Evolutionary conservation across 371 early-diverging fungal genomes (phyloP), one percentile per base, ranked within the genome.

Genomic region (Mucor saturninus): DNA sequence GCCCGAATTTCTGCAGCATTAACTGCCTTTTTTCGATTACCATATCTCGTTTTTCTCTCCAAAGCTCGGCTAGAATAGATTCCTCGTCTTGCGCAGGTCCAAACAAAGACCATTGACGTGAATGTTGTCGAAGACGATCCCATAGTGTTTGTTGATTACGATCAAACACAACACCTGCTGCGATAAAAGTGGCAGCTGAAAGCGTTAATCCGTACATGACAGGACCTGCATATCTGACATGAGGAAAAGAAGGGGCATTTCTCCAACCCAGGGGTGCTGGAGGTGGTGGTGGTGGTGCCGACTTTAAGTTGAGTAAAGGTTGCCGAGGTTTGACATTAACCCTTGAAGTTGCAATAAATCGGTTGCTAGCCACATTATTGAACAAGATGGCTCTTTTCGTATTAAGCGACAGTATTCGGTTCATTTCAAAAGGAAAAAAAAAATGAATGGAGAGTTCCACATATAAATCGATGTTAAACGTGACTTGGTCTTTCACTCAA

Each of bases 111-210:
- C 66, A 73, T 29, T 40, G 14, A 21, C 39, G 52, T 9, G 45
- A 28, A 26, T 48, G 52, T 13, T 61, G 35, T 40, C 32, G 49
- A 14, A 68, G 31, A 26, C 61, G 61, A 15, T 64, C 31, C 65
- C 69, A 69, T 11, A 66, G 51, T 2, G 62, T 46, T 13, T 66
- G 59, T 40, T 64, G 57, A 26, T 69, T 59, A 31, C 57, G 60
- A 43, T 67, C 67, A 40, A 61, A 61, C 2, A 56, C 37, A 3
- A 51, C 30, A 10, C 65, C 72, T n/a, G 68, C 67, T 13, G 39
- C 38, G 30, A 68, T 55, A 40, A 72, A 72, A 15, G 48, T 55
- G 21, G 39, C 30, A 0, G 60, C 35, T 45, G 55, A 65, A 45
- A 62, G 50, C 3, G 59, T 56, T 7, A 61, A 5, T 13, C 66